A percentile compares a stretch with the other conserved stretches of the same genome.
phyloP scores from a whole-genome alignment of 2,329 filamentous ascomycete species.

The Claviceps cyperi region DNA sequence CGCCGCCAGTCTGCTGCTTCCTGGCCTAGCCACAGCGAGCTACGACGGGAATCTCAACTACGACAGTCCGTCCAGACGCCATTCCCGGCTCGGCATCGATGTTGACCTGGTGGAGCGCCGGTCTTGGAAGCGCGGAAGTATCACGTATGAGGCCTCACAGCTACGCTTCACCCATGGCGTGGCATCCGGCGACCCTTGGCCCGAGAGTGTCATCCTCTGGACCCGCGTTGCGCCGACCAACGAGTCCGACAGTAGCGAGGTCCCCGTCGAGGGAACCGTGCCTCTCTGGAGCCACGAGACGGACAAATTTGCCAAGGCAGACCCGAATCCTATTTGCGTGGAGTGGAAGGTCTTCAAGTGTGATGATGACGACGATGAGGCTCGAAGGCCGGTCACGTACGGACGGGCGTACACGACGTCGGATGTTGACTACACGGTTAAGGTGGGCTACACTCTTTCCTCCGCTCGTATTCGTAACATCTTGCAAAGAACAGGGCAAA shows the following conservation, averaged over 20 bases:
- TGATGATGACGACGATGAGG: slow-evolving; percentile 16
- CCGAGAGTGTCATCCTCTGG: slow-evolving; percentile 44
- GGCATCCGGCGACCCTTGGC: slow-evolving; percentile 32
- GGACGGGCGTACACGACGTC: slow-evolving; percentile 55
- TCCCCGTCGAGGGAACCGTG: slow-evolving; percentile 27
- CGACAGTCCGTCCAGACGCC: slow-evolving; percentile 48
- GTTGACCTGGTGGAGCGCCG: slow-evolving; percentile 46
- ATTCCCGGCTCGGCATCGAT: slow-evolving; percentile 49
- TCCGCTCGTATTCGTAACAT: not conserved
- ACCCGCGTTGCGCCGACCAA: slow-evolving; percentile 30
- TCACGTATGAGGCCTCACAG: slow-evolving; percentile 26
- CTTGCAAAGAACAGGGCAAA: too few relatives aligned
- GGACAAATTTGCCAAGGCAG: slow-evolving; percentile 27
- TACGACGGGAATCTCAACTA: slow-evolving; percentile 47
- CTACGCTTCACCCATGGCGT: slow-evolving; percentile 53
- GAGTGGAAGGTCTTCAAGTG: slow-evolving; percentile 45
- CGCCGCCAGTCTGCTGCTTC: not conserved
- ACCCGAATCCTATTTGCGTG: slow-evolving; percentile 46
- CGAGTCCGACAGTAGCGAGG: slow-evolving; percentile 31
- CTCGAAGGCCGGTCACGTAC: slow-evolving; percentile 30
- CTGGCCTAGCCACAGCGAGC: slow-evolving; percentile 2
- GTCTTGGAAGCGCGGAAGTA: slow-evolving; percentile 27
- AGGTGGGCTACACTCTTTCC: slow-evolving; percentile 26
- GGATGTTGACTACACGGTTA: slow-evolving; percentile 63
- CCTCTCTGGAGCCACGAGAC: slow-evolving; percentile 34